Evolutionary conservation across 106 monocot species (phyloP), one percentile per base, ranked within the genome.

Genomic region (Dioscorea dumetorum): DNA sequence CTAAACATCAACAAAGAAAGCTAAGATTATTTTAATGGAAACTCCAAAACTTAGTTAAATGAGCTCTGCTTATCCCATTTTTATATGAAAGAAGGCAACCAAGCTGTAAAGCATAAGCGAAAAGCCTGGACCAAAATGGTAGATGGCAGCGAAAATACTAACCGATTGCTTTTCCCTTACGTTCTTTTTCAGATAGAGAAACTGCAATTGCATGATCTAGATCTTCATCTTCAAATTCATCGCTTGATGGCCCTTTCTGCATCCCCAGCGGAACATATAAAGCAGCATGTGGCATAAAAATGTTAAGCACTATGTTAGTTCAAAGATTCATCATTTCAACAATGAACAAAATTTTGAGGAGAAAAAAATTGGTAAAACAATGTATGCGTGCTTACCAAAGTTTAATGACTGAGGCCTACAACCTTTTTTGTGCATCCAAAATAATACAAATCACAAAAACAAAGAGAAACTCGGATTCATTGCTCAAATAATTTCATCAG

Each of bases 151-250:
- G 13, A 28, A 15, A 52, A 49, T 24, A 70, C 66, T 72, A 41
- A 78, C 77, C 72, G 35, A 41, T 63, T 41, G 72, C 60, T 51
- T 82, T 73, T 35, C 66, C 74, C 33, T 49, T 64, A 11, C 78
- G 70, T 67, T 82, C 82, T 70, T 82, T 78, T 74, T 82, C 82
- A 53, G 60, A 65, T 18, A 82, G 73, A 22, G 82, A 82, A 31
- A 82, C 73, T 60, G 82, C 78, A n/a, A 82, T 82, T 20, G 82
- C 82, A 57, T 50, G 82, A 50, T 77, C 74, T 54, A 82, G 70
- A 52, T 82, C 74, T 63, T 82, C 82, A 66, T 82, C 60, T 60
- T 82, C 82, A 77, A 22, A 49, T 60, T 82, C 82, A 77, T 33
- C 57, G 22, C 71, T 70, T 62, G 74, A 70, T 51, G 67, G 33